These are phyloP conservation scores for Torulaspora pretoriensis DNA, from an alignment of 1,139 yeast species.

Conservation along the genomic window DNA sequence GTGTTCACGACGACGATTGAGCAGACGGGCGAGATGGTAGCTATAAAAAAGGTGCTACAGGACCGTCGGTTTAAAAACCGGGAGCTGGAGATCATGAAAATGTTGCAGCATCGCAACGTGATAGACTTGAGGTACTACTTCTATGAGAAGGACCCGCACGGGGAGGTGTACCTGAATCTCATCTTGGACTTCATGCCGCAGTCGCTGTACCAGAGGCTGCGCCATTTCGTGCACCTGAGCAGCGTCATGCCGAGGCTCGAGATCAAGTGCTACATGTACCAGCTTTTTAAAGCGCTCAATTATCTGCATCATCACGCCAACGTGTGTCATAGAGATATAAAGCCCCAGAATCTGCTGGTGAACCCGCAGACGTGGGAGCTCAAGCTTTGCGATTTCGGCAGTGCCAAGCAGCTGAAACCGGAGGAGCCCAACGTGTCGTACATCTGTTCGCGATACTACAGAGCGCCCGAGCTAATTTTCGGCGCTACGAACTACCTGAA, in stretches of 20 bases:
- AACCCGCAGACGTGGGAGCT: slow-evolving; percentile 81
- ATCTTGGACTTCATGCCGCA: slow-evolving; percentile 92
- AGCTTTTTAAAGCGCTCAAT: slow-evolving; percentile 83
- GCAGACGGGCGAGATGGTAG: slow-evolving; percentile 76
- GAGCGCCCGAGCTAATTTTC: slow-evolving; percentile 91
- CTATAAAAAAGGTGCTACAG: slow-evolving; percentile 90
- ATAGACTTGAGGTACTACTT: slow-evolving; percentile 86
- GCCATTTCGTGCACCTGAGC: slow-evolving; percentile 72
- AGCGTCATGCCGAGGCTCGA: slow-evolving; percentile 83
- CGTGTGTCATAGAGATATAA: slow-evolving; percentile 95
- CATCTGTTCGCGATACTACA: slow-evolving; percentile 91
- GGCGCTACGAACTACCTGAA: slow-evolving; percentile 95
- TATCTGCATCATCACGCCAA: slow-evolving; percentile 81
- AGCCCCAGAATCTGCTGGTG: slow-evolving; percentile 88
- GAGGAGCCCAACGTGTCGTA: slow-evolving; percentile 92
- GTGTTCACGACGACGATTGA: slow-evolving; percentile 82
- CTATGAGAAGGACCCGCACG: slow-evolving; percentile 55
- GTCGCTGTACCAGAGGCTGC: slow-evolving; percentile 85
- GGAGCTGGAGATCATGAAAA: slow-evolving; percentile 92
- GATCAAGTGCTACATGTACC: slow-evolving; percentile 86
- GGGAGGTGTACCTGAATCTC: slow-evolving; percentile 75
- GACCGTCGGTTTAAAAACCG: slow-evolving; percentile 94
- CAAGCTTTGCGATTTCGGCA: slow-evolving; percentile 95
- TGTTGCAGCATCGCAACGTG: slow-evolving; percentile 74
- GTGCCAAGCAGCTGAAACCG: slow-evolving; percentile 89